Evolutionary conservation across 2,329 filamentous ascomycete species (phyloP).

Genomic region (Xylaria arbuscula): DNA sequence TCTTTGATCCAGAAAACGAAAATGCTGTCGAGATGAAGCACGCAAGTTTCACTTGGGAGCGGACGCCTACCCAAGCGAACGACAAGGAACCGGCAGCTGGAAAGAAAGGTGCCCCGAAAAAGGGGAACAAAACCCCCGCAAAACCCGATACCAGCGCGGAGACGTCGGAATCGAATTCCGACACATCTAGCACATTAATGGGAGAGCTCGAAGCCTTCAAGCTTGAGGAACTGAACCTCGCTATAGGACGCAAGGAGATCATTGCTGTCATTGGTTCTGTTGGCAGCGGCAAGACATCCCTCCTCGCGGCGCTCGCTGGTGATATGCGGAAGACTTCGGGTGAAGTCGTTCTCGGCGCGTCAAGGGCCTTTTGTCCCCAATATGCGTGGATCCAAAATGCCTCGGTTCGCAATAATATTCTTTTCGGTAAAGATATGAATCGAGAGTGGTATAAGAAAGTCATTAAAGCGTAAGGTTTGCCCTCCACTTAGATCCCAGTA

Average conservation of each 20-base stretch:
- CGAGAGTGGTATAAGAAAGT: conserved; percentile 84
- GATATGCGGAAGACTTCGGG: conserved; percentile 90
- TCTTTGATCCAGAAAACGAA: conserved; percentile 65
- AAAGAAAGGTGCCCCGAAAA: conserved; percentile 60
- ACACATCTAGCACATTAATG: conserved; percentile 66
- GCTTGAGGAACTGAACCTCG: conserved; percentile 74
- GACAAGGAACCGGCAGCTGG: conserved; percentile 62
- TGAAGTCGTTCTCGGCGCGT: conserved; percentile 78
- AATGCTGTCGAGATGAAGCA: conserved; percentile 77
- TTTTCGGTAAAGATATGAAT: conserved; percentile 85
- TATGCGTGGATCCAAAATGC: conserved; percentile 98
- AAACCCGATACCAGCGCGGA: conserved; percentile 46
- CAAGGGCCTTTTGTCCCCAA: conserved; percentile 91
- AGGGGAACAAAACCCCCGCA: conserved; percentile 46
- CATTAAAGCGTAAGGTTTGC: conserved; percentile 72
- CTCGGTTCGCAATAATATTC: conserved; percentile 86
- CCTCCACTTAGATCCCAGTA: conserved; percentile 22
- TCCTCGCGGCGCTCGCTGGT: conserved; percentile 88
- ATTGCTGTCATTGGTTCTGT: conserved; percentile 90
- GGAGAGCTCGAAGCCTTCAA: conserved; percentile 76
- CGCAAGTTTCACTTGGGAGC: conserved; percentile 90
- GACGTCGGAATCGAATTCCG: conserved; percentile 58
- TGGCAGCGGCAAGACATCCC: conserved; percentile 88
- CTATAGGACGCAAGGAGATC: conserved; percentile 78
- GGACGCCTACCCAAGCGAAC: conserved; percentile 65